These are phyloP conservation scores for Atkinsonella texensis DNA, from an alignment of 2,329 filamentous ascomycete genomes.

Conservation along the genomic window DNA sequence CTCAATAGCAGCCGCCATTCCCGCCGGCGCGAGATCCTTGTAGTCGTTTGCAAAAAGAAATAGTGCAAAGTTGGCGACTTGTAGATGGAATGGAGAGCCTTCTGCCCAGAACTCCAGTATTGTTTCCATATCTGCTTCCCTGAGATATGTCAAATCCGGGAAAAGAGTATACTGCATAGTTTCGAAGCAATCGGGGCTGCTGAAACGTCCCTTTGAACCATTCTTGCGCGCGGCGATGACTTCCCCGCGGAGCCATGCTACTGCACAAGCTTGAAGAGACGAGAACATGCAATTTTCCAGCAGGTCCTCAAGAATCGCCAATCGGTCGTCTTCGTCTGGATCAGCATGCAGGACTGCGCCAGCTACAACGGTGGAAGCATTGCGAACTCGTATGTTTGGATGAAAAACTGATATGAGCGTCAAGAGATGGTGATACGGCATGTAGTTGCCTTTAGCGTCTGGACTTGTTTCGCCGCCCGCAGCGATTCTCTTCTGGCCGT, in stretches of 20 bases:
- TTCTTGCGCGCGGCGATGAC: slow-evolving; percentile 33
- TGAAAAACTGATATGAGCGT: slow-evolving; percentile 48
- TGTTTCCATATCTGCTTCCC: slow-evolving; percentile 27
- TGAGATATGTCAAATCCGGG: slow-evolving; percentile 39
- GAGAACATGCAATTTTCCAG: slow-evolving; percentile 54
- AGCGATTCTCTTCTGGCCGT: slow-evolving; percentile 34
- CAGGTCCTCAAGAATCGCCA: slow-evolving; percentile 52
- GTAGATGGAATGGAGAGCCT: slow-evolving; percentile 42
- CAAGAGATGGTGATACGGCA: slow-evolving; percentile 48
- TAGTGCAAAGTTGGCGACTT: slow-evolving; percentile 48
- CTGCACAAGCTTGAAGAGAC: slow-evolving; percentile 48
- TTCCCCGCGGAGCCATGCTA: slow-evolving; percentile 53
- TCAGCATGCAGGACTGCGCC: slow-evolving; percentile 45
- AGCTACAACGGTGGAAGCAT: slow-evolving; percentile 41
- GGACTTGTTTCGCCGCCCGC: slow-evolving; percentile 9
- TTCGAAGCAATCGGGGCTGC: slow-evolving; percentile 42
- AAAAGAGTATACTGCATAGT: slow-evolving; percentile 51
- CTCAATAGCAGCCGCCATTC: slow-evolving; percentile 45
- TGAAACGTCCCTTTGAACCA: slow-evolving; percentile 29
- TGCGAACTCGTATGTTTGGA: slow-evolving; percentile 39
- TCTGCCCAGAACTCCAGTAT: slow-evolving; percentile 40
- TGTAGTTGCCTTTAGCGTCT: slow-evolving; percentile 32
- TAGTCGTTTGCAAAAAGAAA: slow-evolving; percentile 38
- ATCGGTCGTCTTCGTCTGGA: slow-evolving; percentile 44
- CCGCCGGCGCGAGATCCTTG: slow-evolving; percentile 37